Conservation (phyloP, 352 stramenopile species). For the Globisporangium takayamanum region DNA sequence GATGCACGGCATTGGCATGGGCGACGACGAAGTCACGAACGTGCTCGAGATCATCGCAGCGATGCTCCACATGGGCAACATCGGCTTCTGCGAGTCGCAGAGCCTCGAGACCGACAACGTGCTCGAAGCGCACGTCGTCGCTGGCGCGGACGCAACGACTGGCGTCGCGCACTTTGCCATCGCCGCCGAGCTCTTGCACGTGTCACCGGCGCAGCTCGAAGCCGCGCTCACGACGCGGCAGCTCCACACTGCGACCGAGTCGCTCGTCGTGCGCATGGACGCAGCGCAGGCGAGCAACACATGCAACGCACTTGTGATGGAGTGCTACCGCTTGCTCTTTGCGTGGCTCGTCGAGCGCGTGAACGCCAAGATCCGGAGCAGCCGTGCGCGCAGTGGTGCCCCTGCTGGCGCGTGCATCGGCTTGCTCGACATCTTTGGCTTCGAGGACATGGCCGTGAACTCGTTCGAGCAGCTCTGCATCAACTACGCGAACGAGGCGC, state of each 20-base stretch:
- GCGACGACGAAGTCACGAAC: slow-evolving; percentile 40
- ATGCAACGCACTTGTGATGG: slow-evolving; percentile 89
- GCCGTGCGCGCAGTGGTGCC: not conserved
- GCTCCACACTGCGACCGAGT: slow-evolving; percentile 65
- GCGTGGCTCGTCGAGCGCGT: slow-evolving; percentile 92
- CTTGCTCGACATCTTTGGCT: slow-evolving; percentile 86
- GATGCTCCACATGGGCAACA: slow-evolving; percentile 86
- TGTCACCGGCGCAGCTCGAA: slow-evolving; percentile 44
- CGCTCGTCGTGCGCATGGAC: slow-evolving; percentile 61
- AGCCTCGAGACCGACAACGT: slow-evolving; percentile 17
- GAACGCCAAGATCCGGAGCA: slow-evolving; percentile 79
- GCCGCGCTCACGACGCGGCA: slow-evolving; percentile 56
- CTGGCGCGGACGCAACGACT: not conserved
- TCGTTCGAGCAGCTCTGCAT: slow-evolving; percentile 90
- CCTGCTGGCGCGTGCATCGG: slow-evolving; percentile 51
- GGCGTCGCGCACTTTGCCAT: slow-evolving; percentile 34
- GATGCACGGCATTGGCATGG: slow-evolving; percentile 80
- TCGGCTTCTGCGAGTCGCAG: slow-evolving; percentile 45
- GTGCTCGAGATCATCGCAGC: slow-evolving; percentile 75
- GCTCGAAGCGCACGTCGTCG: slow-evolving; percentile 16
- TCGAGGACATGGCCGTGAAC: slow-evolving; percentile 83
- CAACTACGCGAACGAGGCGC: slow-evolving; percentile 86
- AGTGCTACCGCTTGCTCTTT: slow-evolving; percentile 90
- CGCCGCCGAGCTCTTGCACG: slow-evolving; percentile 49
- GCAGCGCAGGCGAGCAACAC: slow-evolving; percentile 64